Evolutionary conservation across 164 flowering plant genomes (phyloP).

Genomic region (Saururus chinensis): DNA sequence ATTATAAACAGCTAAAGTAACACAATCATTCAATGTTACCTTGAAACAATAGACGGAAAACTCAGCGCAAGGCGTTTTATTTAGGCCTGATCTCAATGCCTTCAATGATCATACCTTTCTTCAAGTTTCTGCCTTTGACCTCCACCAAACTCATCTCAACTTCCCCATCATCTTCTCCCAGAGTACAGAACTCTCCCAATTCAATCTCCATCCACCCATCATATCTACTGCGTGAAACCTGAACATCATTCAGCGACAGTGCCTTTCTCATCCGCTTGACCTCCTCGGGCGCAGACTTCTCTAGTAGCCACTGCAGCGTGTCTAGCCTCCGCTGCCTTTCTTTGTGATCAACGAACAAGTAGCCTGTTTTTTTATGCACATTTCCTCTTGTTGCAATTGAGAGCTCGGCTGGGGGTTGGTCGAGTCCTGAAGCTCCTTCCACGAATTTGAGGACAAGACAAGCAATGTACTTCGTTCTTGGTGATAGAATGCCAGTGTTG

Average conservation of each 20-base stretch:
- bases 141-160: constrained; percentile 27
- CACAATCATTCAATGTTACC: too few species aligned
- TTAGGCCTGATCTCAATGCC: constrained; percentile 64
- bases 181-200: constrained; percentile 31
- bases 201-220: constrained; percentile 52
- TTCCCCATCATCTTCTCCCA: constrained; percentile 10
- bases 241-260: neutral
- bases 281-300: neutral
- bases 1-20: too few species aligned
- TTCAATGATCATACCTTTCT: constrained; percentile 43
- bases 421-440: constrained; percentile 10
- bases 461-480: constrained; percentile 21
- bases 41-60: too few species aligned
- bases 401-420: constrained; percentile 12
- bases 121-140: constrained; percentile 24
- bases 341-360: neutral
- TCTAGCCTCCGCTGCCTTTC: neutral
- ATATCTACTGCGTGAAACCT: constrained; percentile 8
- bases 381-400: constrained; percentile 9
- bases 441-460: constrained; percentile 21
- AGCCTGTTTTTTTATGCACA: neutral
- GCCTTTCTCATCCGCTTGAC: neutral
- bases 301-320: neutral
- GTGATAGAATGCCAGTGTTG: constrained; percentile 19
- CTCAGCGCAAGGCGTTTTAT: neutral